Evolutionary conservation across 495 filamentous ascomycete species (phyloP).

Genomic region (Aspergillus conjunctus): DNA sequence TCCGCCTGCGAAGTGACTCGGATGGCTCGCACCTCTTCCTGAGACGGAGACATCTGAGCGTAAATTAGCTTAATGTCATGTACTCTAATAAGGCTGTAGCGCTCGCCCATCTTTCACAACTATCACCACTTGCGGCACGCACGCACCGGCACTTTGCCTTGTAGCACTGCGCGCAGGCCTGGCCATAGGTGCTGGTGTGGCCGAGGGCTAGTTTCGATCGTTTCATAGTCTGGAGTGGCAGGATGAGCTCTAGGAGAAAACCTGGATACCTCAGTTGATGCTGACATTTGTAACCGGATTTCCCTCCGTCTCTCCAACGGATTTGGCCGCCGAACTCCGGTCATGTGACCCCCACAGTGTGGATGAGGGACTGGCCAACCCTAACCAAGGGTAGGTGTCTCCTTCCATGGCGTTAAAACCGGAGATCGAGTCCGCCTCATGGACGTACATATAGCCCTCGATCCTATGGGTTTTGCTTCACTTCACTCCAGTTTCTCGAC

Average conservation of each 20-base stretch:
- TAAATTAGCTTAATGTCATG: conserved; percentile 9
- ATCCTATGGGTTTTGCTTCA: too few relatives aligned
- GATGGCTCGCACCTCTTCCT: conserved; percentile 43
- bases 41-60: conserved; percentile 47
- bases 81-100: neutral
- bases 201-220: conserved; percentile 5
- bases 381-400: too few relatives aligned
- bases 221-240: conserved; percentile 4
- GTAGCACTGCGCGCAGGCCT: conserved; percentile 34
- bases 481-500: too few relatives aligned
- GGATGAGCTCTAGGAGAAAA: neutral
- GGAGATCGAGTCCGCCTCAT: too few relatives aligned
- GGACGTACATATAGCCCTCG: too few relatives aligned
- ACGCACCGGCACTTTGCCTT: conserved; percentile 39
- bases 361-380: too few relatives aligned
- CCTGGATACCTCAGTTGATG: conserved; percentile 1
- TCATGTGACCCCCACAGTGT: too few relatives aligned
- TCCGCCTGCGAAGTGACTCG: conserved; percentile 36
- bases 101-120: conserved; percentile 28
- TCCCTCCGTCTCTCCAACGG: too few relatives aligned
- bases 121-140: conserved; percentile 16
- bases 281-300: too few relatives aligned
- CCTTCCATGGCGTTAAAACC: too few relatives aligned
- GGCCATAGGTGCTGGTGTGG: conserved; percentile 28
- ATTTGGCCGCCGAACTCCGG: too few relatives aligned